Conservation (phyloP, 2,329 filamentous ascomycete species). For the Pseudogymnoascus sp. region DNA sequence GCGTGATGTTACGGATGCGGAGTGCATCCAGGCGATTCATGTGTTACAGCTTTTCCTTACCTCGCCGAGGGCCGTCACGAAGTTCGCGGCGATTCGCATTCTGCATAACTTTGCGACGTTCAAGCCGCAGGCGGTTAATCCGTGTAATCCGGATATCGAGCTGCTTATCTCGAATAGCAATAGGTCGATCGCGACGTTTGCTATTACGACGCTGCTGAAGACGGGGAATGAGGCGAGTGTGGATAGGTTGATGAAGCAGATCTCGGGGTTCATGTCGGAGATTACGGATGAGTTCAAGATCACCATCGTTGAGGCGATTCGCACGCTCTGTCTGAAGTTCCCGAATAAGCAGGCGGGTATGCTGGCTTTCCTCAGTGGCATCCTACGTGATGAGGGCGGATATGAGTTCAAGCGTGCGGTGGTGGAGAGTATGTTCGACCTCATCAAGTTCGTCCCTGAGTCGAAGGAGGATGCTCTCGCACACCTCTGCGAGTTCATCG, state of each 20-base stretch:
- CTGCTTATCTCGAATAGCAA: slow-evolving; percentile 94
- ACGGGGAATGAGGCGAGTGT: slow-evolving; percentile 97
- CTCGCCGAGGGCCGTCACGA: slow-evolving; percentile 89
- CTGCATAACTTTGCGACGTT: slow-evolving; percentile 94
- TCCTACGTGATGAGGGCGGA: slow-evolving; percentile 90
- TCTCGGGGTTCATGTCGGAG: slow-evolving; percentile 96
- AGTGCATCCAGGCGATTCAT: slow-evolving; percentile 87
- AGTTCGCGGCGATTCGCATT: slow-evolving; percentile 94
- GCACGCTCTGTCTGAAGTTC: slow-evolving; percentile 94
- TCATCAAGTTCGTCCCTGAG: slow-evolving; percentile 98
- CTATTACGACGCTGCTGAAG: slow-evolving; percentile 95
- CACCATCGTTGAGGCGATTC: slow-evolving; percentile 97
- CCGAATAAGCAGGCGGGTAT: slow-evolving; percentile 97
- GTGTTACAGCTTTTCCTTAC: slow-evolving; percentile 95
- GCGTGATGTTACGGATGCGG: slow-evolving; percentile 83
- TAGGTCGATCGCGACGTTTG: slow-evolving; percentile 94
- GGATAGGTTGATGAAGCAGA: slow-evolving; percentile 97
- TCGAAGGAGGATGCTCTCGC: slow-evolving; percentile 75
- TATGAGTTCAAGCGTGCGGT: slow-evolving; percentile 98
- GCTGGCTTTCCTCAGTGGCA: slow-evolving; percentile 95
- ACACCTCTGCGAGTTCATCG: slow-evolving; percentile 97
- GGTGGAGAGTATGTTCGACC: slow-evolving; percentile 97
- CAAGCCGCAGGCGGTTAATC: slow-evolving; percentile 85
- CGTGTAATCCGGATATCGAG: slow-evolving; percentile 97
- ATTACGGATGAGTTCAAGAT: slow-evolving; percentile 99